Percentiles rank a stretch among this genome's conserved stretches.
Evolutionary conservation across 164 flowering plant species (phyloP).

Genomic region (Protea cynaroides): DNA sequence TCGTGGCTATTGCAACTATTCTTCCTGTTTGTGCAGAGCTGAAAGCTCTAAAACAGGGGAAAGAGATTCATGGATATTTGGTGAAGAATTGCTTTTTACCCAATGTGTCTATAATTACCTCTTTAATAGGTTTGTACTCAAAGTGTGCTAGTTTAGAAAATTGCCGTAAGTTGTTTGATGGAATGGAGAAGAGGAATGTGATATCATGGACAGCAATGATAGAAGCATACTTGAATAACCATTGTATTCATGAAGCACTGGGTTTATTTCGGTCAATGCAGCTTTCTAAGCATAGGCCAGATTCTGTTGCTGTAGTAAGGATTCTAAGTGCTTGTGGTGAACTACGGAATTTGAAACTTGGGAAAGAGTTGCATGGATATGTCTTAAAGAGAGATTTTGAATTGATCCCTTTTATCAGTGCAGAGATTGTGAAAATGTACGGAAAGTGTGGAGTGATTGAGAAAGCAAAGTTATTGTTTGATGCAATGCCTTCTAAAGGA

Average conservation of each 20-base stretch:
- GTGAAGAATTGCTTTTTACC: slow-evolving; percentile 59
- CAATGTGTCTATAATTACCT: slow-evolving; percentile 62
- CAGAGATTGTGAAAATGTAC: slow-evolving; percentile 66
- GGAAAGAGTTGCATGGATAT: slow-evolving; percentile 80
- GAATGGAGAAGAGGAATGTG: slow-evolving; percentile 56
- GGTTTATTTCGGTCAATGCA: slow-evolving; percentile 63
- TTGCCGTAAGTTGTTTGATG: slow-evolving; percentile 47
- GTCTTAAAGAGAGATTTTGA: slow-evolving; percentile 50
- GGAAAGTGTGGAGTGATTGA: slow-evolving; percentile 43
- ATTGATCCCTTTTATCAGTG: slow-evolving; percentile 53
- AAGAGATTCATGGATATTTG: slow-evolving; percentile 68
- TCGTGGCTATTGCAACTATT: slow-evolving; percentile 75
- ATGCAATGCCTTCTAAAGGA: slow-evolving; percentile 48
- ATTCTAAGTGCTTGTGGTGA: slow-evolving; percentile 44
- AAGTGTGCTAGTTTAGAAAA: slow-evolving; percentile 48
- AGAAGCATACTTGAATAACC: slow-evolving; percentile 49
- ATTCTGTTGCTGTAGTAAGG: slow-evolving; percentile 62
- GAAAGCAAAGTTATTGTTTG: slow-evolving; percentile 45
- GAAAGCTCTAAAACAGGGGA: slow-evolving; percentile 61
- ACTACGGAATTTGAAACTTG: slow-evolving; percentile 40
- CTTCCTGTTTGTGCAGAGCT: slow-evolving; percentile 74
- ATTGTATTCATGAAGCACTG: slow-evolving; percentile 40
- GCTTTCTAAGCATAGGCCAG: slow-evolving; percentile 69
- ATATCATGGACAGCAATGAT: slow-evolving; percentile 89
- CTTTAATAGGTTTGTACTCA: slow-evolving; percentile 80